Evolutionary conservation across 1,284 basidiomycete genomes (phyloP), one percentile per base, ranked within the genome.

Genomic region (Ustilago esculenta): DNA sequence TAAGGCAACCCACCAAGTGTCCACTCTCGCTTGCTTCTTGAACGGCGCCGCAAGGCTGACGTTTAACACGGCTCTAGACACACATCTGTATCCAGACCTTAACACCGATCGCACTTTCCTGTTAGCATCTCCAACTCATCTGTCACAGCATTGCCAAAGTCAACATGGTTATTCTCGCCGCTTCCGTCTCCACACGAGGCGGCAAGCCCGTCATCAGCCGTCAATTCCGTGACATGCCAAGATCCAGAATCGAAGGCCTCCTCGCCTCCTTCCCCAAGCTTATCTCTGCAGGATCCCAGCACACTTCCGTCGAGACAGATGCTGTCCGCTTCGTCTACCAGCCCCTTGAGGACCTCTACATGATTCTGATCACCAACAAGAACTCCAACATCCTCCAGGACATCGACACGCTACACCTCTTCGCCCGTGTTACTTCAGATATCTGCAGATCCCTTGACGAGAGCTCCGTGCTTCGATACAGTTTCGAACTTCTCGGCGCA

Each of bases 351-450:
- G 95, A 99, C 81, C 88, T 98, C 44, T 98, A 97, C 83, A 95
- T 98, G 72, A 87, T 98, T 72, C 87, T 98, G 72, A 95, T 98
- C 84, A 98, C 95, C 58, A 98, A 97, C 85, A 97, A 96, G 83
- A 91, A 91, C 17, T 94, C 92, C 27, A 98, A 98, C 82, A 98
- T 99, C 79, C 86, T 99, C 34, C 96, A 97, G 85, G 96, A 99
- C 83, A 97, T 98, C 72, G 91, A 95, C 69, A 97, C 95, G 0
- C 86, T 99, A 2, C 92, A 94, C 78, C 89, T 99, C 34, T 90
- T 98, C 76, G 90, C 94, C 2, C 89, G 96, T 39, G 91, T 96
- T 46, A 94, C 96, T 23, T 92, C 92, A 6, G 96, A 98, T 82
- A 85, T 98, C 45, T 84, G 83, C 71, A 75, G 77, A 27, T 90